Evolutionary conservation across 2,329 filamentous ascomycete species (phyloP), one percentile per base, ranked within the genome.

Genomic region (Pseudonectria foliicola): DNA sequence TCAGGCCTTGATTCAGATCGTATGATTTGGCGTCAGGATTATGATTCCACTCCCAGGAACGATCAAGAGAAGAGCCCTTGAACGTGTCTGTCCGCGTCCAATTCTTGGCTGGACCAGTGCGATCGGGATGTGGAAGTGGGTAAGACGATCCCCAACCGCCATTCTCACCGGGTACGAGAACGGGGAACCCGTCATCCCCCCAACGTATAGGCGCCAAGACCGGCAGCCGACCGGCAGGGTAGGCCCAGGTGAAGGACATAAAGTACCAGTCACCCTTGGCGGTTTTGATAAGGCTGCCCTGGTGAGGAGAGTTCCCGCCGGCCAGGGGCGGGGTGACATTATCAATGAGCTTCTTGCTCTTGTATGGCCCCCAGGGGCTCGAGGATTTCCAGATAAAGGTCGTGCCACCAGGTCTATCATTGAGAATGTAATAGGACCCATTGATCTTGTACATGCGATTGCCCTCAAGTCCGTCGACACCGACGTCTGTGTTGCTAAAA

Each of bases 31-130:
- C 60, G 36, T 78, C 71, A 0, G 75, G 75, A 49, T 78, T 77
- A 44, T 78, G 75, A 46, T 79, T 80, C 73, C 74, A 79, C 50
- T 79, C 74, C 70, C 71, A 79, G 3, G 65, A 56, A 0, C 62
- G 59, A 6, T 58, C 51, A 1, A 78, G 57, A 0, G 53, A 42
- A 0, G 55, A 46, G 1, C 66, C 68, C 0, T 42, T 31, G 42
- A 78, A 78, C 0, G 39, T 51, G 39, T 78, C 71, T 0, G 60
- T 64, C 12, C 69, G 63, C 0, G 50, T 46, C 38, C 53, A 50
- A 24, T 43, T 52, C 11, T 49, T 44, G 3, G 50, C 39, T 0
- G 43, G 37, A 1, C 39, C 34, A 8, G 26, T 35, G 0, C 39
- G 33, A 0, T 28, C 35, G 2, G 44, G 29, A 1, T 62, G 43